Conservation (phyloP, 1,284 basidiomycete species). For the Lentinus polychrous region DNA sequence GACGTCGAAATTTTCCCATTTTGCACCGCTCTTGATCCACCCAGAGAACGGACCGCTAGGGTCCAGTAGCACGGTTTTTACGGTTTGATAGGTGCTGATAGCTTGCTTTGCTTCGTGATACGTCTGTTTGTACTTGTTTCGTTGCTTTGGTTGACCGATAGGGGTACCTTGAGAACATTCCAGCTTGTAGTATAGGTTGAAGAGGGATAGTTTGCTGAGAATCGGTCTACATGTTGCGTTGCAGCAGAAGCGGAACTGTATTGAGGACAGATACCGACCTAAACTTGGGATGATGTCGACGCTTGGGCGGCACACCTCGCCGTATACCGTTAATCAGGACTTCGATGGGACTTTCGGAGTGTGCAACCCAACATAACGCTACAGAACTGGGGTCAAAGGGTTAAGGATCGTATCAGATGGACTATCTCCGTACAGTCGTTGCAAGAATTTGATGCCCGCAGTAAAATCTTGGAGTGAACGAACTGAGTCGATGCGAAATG, state of each 20-base stretch:
- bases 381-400: conserved; percentile 1
- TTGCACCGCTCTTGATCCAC: conserved; percentile 25
- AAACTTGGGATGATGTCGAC: conserved; percentile 52
- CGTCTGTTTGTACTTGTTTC: conserved; percentile 7
- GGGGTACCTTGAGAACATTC: too few relatives aligned
- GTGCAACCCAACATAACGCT: conserved; percentile 70
- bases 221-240: conserved; percentile 18
- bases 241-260: too few relatives aligned
- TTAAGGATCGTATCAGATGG: conserved; percentile 5
- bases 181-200: conserved; percentile 14
- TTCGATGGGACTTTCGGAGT: conserved; percentile 38
- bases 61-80: conserved; percentile 18
- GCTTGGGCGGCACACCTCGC: conserved; percentile 67
- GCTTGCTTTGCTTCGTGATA: conserved; percentile 19
- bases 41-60: conserved; percentile 23
- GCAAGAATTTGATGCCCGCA: conserved; percentile 39
- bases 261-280: conserved; percentile 37
- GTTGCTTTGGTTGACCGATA: too few relatives aligned
- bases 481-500: conserved; percentile 55
- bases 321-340: conserved; percentile 72
- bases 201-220: conserved; percentile 26
- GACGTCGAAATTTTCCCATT: conserved; percentile 25
- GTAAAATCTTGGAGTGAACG: conserved; percentile 44
- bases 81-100: conserved; percentile 17
- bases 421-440: conserved; percentile 51